Evolutionary conservation across 1,139 yeast species (phyloP), one percentile per base, ranked within the genome.

Genomic region (Casaregolazyma suthepensis): DNA sequence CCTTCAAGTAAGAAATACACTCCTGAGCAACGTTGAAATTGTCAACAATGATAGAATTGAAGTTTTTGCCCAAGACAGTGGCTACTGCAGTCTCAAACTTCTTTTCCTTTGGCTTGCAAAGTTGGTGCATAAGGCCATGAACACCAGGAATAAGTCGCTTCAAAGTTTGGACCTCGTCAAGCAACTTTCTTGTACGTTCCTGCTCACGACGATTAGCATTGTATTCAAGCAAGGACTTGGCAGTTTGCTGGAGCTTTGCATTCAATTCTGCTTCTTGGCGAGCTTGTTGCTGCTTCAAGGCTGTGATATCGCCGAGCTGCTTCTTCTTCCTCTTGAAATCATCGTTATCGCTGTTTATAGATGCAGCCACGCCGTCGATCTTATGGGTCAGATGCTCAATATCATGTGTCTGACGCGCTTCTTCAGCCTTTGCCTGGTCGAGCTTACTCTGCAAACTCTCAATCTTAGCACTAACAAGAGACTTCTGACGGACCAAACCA

Each of bases 1-100:
- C 95, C 62, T 90, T 88, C 67, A 93, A 74, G 54, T 85, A 85
- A 17, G 82, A 81, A 62, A 93, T 85, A 70, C 99, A 91, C 58
- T 83, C 85, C 55, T 85, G 82, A 1, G 97, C 99, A 18, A 85
- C 80, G 12, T 82, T 70, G 1, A 85, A 72, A 22, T 81, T 80
- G 61, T 89, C 96, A 3, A 93, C 99, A 35, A 93, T 79, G 10
- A 93, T 79, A 0, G 97, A 80, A 66, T 93, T 96, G 60, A 83
- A 80, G 63, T 88, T 80, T 58, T 80, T 78, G 3, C 98, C 99
- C 46, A 93, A 72, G 5, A 87, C 79, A 0, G 95, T 85, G 50
- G 87, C 82, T 45, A 93, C 78, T 0, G 99, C 96, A 6, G 75
- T 64, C 52, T 87, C 90, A 66, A 82, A 91, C 63, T 81, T 85